These are phyloP conservation scores for Firmiana major DNA, from an alignment of 345 rosid genomes.

Conservation along the genomic window DNA sequence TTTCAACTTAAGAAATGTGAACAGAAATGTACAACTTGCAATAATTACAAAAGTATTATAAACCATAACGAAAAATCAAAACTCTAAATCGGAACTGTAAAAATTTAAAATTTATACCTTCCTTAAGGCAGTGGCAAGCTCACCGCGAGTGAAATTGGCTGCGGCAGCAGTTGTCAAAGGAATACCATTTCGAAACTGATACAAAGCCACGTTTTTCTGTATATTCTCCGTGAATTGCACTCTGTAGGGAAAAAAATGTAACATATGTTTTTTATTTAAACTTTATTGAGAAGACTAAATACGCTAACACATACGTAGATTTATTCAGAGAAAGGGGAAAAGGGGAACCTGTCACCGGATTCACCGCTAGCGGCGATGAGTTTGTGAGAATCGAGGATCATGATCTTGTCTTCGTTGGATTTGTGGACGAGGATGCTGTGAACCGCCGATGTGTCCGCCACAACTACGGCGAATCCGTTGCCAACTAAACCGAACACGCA, in stretches of 20 bases:
- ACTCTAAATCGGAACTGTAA: neutral
- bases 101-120: conserved; percentile 41
- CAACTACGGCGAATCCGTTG: conserved; percentile 71
- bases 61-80: neutral
- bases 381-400: conserved; percentile 89
- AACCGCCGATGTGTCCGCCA: conserved; percentile 82
- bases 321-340: neutral
- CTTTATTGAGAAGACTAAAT: neutral
- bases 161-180: conserved; percentile 89
- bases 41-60: neutral
- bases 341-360: conserved; percentile 74
- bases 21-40: neutral
- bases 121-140: conserved; percentile 94
- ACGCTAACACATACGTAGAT: neutral
- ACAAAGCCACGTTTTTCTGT: conserved; percentile 88
- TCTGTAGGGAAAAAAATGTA: conserved; percentile 29
- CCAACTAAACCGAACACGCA: conserved; percentile 91
- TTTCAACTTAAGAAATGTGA: neutral
- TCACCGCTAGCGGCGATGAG: conserved; percentile 94
- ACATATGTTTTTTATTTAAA: neutral
- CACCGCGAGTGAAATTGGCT: conserved; percentile 84
- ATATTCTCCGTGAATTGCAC: conserved; percentile 94
- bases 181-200: conserved; percentile 86
- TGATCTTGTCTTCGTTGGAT: conserved; percentile 91
- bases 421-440: conserved; percentile 88